A percentile compares a stretch with the other conserved stretches of the same genome.
phyloP scores from a whole-genome alignment of 192 early-diverging fungal species.

The Backusella macrospora region DNA sequence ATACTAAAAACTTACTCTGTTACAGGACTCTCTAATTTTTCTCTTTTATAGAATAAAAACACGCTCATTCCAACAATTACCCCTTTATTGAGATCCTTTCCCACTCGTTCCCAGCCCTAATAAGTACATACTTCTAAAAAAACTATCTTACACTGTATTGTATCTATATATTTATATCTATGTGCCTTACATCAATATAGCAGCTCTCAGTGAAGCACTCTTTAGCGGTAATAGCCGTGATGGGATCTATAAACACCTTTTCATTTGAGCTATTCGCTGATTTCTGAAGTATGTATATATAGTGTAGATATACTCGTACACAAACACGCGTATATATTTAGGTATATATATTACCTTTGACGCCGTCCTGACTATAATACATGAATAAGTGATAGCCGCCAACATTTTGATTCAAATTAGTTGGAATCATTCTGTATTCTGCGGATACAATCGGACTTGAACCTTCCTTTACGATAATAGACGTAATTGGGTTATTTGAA shows the following conservation, averaged over 20 bases:
- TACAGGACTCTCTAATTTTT: background rate
- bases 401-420: constrained; percentile 44
- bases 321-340: background rate
- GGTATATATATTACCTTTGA: background rate
- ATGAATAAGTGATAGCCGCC: constrained; percentile 28
- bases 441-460: constrained; percentile 39
- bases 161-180: no score
- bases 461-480: constrained; percentile 49
- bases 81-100: constrained; percentile 26
- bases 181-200: constrained; percentile 31
- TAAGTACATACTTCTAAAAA: no score
- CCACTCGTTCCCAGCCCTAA: constrained; percentile 27
- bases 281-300: background rate
- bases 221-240: constrained; percentile 21
- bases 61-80: constrained; percentile 25
- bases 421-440: constrained; percentile 43
- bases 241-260: constrained; percentile 19
- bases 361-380: background rate
- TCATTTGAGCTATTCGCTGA: background rate
- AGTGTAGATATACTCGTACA: background rate
- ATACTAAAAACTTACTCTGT: constrained; percentile 25
- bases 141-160: background rate
- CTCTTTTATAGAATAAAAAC: constrained; percentile 23
- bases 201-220: constrained; percentile 16
- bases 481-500: constrained; percentile 38